Percentiles rank a stretch among this genome's conserved stretches.
phyloP scores from a whole-genome alignment of 2,329 filamentous ascomycete genomes.

The Ophiostoma ips region DNA sequence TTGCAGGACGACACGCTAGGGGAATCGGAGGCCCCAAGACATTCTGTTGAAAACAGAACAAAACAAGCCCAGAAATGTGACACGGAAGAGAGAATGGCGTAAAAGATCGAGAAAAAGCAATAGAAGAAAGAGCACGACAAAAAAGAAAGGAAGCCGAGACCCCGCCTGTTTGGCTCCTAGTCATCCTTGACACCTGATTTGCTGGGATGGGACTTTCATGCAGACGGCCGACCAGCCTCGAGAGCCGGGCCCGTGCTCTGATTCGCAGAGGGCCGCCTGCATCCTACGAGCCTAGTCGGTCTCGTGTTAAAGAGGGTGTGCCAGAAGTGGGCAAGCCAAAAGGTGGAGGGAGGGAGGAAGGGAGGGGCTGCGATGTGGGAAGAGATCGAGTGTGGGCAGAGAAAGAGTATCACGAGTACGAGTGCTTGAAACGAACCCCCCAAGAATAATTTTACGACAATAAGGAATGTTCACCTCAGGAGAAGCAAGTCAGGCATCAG shows the following conservation, averaged over 20 bases:
- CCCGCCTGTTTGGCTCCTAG: not conserved
- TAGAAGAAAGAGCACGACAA: too few species aligned
- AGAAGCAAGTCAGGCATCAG: too few species aligned
- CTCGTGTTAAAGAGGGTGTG: conserved; percentile 5
- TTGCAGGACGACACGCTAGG: too few species aligned
- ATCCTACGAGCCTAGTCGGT: conserved; percentile 9
- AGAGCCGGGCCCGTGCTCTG: conserved; percentile 5
- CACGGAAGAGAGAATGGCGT: too few species aligned
- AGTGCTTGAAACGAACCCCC: not conserved
- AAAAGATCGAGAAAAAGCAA: too few species aligned
- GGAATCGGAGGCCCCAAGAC: too few species aligned
- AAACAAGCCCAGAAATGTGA: too few species aligned
- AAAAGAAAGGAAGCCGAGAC: too few species aligned
- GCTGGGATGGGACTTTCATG: conserved; percentile 1
- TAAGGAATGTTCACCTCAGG: too few species aligned
- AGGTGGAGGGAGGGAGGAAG: conserved; percentile 3
- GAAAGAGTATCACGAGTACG: not conserved
- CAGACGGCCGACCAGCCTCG: conserved; percentile 9
- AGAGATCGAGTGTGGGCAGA: not conserved
- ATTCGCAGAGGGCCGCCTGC: conserved; percentile 8
- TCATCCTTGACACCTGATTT: conserved; percentile 2
- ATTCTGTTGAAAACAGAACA: not conserved
- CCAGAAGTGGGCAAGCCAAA: not conserved
- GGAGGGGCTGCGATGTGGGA: not conserved
- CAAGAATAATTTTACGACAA: too few species aligned